phyloP scores from a whole-genome alignment of 2,329 filamentous ascomycete species.

The Elsinoe perseae region DNA sequence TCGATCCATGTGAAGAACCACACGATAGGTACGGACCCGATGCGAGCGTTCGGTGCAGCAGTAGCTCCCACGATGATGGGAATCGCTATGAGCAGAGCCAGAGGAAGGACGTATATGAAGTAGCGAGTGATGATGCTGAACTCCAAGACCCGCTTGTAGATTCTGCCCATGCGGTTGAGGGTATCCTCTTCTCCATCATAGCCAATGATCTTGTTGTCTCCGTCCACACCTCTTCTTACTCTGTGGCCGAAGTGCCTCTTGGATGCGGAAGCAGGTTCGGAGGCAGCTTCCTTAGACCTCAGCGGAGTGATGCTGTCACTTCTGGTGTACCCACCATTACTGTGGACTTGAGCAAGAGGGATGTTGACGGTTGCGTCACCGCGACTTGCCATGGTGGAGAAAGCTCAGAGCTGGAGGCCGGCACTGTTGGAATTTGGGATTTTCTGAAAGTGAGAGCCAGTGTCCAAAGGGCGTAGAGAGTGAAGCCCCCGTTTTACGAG shows the following conservation, averaged over 20 bases:
- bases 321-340: constrained; percentile 32
- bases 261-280: constrained; percentile 22
- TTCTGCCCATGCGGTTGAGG: constrained; percentile 50
- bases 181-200: constrained; percentile 46
- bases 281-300: constrained; percentile 15
- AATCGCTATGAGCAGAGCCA: constrained; percentile 51
- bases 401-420: not conserved
- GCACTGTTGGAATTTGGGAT: not conserved
- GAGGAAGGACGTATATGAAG: constrained; percentile 53
- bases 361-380: constrained; percentile 55
- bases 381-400: constrained; percentile 28
- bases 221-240: constrained; percentile 29
- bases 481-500: not conserved
- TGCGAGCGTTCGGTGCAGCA: constrained; percentile 38
- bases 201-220: constrained; percentile 29
- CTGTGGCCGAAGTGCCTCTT: constrained; percentile 34
- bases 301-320: constrained; percentile 31
- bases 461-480: not conserved
- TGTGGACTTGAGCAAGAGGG: constrained; percentile 49
- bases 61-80: constrained; percentile 57
- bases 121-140: constrained; percentile 58
- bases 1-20: constrained; percentile 61
- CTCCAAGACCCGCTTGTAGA: constrained; percentile 55
- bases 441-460: not conserved
- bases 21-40: constrained; percentile 49